Conservation (phyloP, 225 moss, liverwort and hornwort genomes). For the Ulota crispa region DNA sequence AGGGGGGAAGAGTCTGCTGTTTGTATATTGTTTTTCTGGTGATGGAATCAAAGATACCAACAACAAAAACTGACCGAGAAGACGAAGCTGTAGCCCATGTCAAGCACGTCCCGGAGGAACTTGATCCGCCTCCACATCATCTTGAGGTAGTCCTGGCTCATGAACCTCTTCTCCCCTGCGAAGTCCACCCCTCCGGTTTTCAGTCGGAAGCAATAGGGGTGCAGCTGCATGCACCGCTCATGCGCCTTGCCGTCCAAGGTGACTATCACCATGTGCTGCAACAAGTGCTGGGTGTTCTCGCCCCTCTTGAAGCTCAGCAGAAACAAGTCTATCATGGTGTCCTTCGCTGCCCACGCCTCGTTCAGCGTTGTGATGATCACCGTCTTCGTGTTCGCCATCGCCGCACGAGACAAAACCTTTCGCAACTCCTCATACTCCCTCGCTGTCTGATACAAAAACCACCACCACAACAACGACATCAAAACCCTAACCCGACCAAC, state of each 20-base stretch:
- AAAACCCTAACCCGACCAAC: too few species aligned
- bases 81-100: slow-evolving; percentile 81
- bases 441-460: slow-evolving; percentile 6
- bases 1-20: too few species aligned
- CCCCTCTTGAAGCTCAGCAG: slow-evolving; percentile 65
- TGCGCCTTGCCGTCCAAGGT: slow-evolving; percentile 70
- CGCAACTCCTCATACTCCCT: slow-evolving; percentile 32
- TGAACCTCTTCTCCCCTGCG: slow-evolving; percentile 77
- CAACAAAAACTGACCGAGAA: slow-evolving; percentile 58
- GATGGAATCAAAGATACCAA: neutral
- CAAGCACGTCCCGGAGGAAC: slow-evolving; percentile 67
- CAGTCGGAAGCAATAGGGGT: slow-evolving; percentile 67
- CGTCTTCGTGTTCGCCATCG: slow-evolving; percentile 64
- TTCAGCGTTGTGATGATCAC: slow-evolving; percentile 79
- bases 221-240: slow-evolving; percentile 68
- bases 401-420: slow-evolving; percentile 43
- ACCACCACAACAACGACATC: too few species aligned
- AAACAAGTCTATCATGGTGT: slow-evolving; percentile 86
- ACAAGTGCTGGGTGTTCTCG: slow-evolving; percentile 44
- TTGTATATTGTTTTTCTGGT: neutral
- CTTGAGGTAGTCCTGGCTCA: slow-evolving; percentile 77
- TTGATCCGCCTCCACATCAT: slow-evolving; percentile 96
- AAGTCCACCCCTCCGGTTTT: slow-evolving; percentile 78
- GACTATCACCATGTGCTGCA: slow-evolving; percentile 72
- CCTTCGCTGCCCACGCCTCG: slow-evolving; percentile 75